A percentile compares a stretch with the other conserved stretches of the same genome.
Evolutionary conservation across 345 rosid species (phyloP).

Genomic region (Acer saccharum): DNA sequence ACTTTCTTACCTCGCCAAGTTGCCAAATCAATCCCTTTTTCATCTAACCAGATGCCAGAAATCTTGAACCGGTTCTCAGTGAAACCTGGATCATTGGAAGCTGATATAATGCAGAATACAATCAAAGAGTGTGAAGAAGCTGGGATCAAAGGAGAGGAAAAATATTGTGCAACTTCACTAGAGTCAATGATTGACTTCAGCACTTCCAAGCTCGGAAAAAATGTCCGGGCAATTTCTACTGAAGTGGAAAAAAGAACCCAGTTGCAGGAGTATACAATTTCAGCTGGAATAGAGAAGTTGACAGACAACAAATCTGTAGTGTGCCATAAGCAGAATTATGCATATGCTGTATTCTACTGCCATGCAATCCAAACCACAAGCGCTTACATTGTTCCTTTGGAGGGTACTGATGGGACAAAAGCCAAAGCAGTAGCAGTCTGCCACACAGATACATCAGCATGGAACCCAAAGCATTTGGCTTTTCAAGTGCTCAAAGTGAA

Average conservation of each 20-base stretch:
- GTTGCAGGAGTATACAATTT: conserved; percentile 52
- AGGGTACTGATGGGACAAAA: conserved; percentile 61
- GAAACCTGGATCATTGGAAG: conserved; percentile 60
- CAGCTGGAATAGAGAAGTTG: conserved; percentile 42
- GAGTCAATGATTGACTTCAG: conserved; percentile 84
- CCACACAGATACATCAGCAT: conserved; percentile 79
- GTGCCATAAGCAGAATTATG: conserved; percentile 83
- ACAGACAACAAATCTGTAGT: conserved; percentile 49
- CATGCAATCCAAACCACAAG: conserved; percentile 58
- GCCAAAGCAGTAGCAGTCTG: conserved; percentile 77
- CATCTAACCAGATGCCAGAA: conserved; percentile 56
- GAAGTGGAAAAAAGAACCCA: conserved; percentile 46
- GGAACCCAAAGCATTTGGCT: conserved; percentile 86
- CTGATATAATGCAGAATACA: conserved; percentile 62
- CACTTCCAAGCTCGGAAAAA: conserved; percentile 67
- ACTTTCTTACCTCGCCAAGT: conserved; percentile 67
- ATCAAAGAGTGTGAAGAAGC: conserved; percentile 68
- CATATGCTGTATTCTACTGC: conserved; percentile 82
- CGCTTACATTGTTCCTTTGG: conserved; percentile 57
- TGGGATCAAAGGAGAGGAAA: conserved; percentile 71
- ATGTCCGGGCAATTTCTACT: conserved; percentile 57
- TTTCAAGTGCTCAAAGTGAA: conserved; percentile 71
- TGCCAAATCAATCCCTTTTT: conserved; percentile 65
- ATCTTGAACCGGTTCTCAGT: conserved; percentile 53
- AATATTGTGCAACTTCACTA: conserved; percentile 75